Conservation (phyloP, 2,329 filamentous ascomycete species). For the Fusarium domesticum region DNA sequence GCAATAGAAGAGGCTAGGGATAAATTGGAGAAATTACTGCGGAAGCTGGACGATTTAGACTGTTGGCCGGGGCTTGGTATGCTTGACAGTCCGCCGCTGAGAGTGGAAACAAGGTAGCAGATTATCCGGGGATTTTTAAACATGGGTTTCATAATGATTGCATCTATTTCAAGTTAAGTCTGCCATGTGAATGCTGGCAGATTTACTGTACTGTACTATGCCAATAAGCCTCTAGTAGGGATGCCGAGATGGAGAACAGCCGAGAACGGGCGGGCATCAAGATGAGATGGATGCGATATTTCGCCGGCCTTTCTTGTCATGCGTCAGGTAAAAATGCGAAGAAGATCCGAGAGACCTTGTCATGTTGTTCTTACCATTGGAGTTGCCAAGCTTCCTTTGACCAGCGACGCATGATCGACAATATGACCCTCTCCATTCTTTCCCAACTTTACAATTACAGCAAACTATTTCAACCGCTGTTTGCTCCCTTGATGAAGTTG, state of each 20-base stretch:
- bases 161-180: too few species aligned
- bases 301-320: slow-evolving; percentile 1
- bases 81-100: slow-evolving; percentile 4
- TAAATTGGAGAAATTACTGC: slow-evolving; percentile 30
- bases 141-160: neutral
- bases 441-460: neutral
- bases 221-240: too few species aligned
- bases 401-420: slow-evolving; percentile 2
- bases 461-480: slow-evolving; percentile 11
- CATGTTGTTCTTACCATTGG: slow-evolving; percentile 1
- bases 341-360: slow-evolving; percentile 13
- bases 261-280: neutral
- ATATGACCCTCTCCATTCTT: neutral
- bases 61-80: slow-evolving; percentile 29
- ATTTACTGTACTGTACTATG: too few species aligned
- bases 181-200: too few species aligned
- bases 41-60: slow-evolving; percentile 33
- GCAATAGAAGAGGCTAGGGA: slow-evolving; percentile 12
- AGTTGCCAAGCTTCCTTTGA: neutral
- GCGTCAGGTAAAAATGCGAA: slow-evolving; percentile 8
- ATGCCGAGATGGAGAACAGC: slow-evolving; percentile 1
- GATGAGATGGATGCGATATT: neutral
- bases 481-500: neutral
- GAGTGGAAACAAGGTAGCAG: neutral
- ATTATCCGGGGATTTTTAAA: too few species aligned